These are phyloP conservation scores for Sequoia sempervirens DNA, from an alignment of 75 land plant species.

Conservation along the genomic window DNA sequence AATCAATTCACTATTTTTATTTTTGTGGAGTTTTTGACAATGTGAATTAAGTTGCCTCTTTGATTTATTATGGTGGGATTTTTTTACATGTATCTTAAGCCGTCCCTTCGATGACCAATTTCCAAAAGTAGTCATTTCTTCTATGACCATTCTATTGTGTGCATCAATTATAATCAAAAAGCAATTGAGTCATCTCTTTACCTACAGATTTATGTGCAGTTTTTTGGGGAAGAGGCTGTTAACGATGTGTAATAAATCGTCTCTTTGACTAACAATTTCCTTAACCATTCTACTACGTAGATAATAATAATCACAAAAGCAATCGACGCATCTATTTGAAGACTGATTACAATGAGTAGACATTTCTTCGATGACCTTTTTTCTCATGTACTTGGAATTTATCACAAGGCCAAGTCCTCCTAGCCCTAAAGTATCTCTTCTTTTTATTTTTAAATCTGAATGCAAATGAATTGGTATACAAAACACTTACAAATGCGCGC, in stretches of 20 bases:
- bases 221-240: too few species aligned
- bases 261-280: too few species aligned
- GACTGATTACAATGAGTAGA: background rate
- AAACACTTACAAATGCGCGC: slow-evolving; percentile 73
- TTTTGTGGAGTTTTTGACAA: background rate
- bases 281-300: background rate
- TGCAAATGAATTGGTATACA: background rate
- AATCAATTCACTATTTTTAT: background rate
- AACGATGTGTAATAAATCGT: too few species aligned
- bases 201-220: too few species aligned
- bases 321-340: background rate
- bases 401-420: too few species aligned
- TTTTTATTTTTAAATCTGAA: background rate
- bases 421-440: background rate
- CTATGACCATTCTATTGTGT: background rate
- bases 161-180: too few species aligned
- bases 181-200: background rate
- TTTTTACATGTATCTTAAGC: background rate
- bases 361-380: background rate
- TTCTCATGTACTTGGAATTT: too few species aligned
- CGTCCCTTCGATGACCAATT: background rate
- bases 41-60: background rate
- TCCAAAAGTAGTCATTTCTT: background rate
- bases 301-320: background rate
- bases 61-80: background rate